Evolutionary conservation across 1,139 yeast species (phyloP), one percentile per base, ranked within the genome.

Genomic region (Sugiyamaella xylanicola): DNA sequence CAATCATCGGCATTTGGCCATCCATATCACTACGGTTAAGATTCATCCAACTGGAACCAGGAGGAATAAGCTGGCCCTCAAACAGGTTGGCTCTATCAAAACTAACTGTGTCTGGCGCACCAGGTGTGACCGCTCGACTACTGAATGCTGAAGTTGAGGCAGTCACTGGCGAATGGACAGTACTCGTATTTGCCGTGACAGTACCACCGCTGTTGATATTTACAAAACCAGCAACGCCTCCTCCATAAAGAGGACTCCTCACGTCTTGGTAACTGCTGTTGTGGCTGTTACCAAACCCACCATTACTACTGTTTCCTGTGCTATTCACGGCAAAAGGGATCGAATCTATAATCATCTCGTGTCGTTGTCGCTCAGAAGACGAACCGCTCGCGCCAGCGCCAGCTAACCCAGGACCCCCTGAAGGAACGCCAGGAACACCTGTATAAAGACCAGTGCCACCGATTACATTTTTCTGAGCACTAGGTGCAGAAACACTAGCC

Each of bases 1-100:
- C 90, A 58, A 90, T 85, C 0, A 80, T 73, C 1, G 93, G 92
- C 20, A 75, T 42, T 32, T 60, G 56, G 4, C 57, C 61, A 7
- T 53, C 59, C 35, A 53, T 46, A 29, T 40, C 27, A 13, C 51
- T 27, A 8, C 47, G 35, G 19, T 44, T 44, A n/a, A 51, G 50
- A 15, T 42, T 20, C 17, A 43, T 36, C 56, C 54, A 50, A 29
- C 51, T 45, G 2, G 43, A 36, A 15, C 22, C 42, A 17, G 53
- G 48, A 13, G 46, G 53, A 13, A 41, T 27, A 2, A 29, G n/a
- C 16, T 25, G 37, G 22, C 44, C 44, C n/a, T 48, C 44, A 19
- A 39, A 25, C 22, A 25, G 21, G 17, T 7, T 17, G 17, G 29
- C 42, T 15, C 15, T 42, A 8, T 29, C 53, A 42, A 20, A 49